Evolutionary conservation across 2,329 filamentous ascomycete species (phyloP), one percentile per base, ranked within the genome.

Genomic region (Penicillium rolfsii): DNA sequence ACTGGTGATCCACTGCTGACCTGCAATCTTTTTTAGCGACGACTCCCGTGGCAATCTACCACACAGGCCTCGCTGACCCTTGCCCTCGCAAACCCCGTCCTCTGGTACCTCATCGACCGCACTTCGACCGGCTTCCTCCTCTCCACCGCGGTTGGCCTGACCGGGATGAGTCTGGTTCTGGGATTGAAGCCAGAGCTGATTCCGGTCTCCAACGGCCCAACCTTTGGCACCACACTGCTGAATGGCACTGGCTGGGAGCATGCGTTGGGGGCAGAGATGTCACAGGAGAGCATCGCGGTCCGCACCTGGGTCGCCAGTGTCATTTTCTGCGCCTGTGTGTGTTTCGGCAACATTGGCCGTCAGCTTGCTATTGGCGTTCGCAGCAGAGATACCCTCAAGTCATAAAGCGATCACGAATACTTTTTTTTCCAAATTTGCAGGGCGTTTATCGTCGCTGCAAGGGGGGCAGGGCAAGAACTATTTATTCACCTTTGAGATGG

Each of bases 61-160:
- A 86, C 97, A n/a, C 95, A 99, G 77, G 88, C 96, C 22, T 96
- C 93, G 1, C 78, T 96, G 28, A 95, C 93, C 0, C 87, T 99
- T 52, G 91, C 93, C 24, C 86, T 98, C 61, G 91, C 90, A 22
- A 98, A 98, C 74, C 94, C 95, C 1, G 90, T 95, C 9, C 81
- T 99, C 19, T 99, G 95, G 95, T 99, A 96, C 78, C 83, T 98
- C 26, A 90, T 99, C 72, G 95, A 99, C 78, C 91, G 94, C 54
- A 95, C 92, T 50, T 88, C 87, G 67, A 85, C 93, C 0, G 95
- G 95, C 4, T 90, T 98, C 67, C 80, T 95, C 36, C 84, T 97
- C 58, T 93, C 91, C 0, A 83, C 88, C 14, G 80, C 86, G 1
- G 88, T 97, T 11, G 90, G 91, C 1, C 73, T 94, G 28, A 79